Conservation (phyloP, 768 basidiomycete species). For the Tulasnella sp. region DNA sequence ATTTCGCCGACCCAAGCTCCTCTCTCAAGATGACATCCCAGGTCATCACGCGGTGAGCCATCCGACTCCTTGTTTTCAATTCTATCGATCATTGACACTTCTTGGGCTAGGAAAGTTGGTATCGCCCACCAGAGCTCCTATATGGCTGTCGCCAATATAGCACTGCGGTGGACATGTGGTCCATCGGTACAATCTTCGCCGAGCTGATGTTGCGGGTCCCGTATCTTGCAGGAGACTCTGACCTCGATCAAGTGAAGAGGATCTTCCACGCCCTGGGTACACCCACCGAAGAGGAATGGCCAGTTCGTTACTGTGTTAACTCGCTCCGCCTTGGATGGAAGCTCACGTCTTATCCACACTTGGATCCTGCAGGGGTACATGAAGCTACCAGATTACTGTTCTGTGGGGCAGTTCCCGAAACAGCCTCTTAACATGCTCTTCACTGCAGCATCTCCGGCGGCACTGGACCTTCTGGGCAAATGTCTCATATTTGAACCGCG, state of each 20-base stretch:
- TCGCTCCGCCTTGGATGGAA: no score
- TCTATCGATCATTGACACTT: neutral
- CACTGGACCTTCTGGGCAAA: slow-evolving; percentile 67
- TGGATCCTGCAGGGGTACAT: slow-evolving; percentile 57
- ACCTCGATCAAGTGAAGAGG: slow-evolving; percentile 93
- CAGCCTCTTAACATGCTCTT: slow-evolving; percentile 76
- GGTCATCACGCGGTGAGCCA: slow-evolving; percentile 78
- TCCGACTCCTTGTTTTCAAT: neutral
- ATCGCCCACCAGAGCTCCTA: slow-evolving; percentile 90
- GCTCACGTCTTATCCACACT: no score
- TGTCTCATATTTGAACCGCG: slow-evolving; percentile 80
- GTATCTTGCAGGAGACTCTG: slow-evolving; percentile 88
- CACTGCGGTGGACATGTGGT: slow-evolving; percentile 92
- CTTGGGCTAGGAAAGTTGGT: slow-evolving; percentile 55
- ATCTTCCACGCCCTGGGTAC: slow-evolving; percentile 92
- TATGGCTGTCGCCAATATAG: slow-evolving; percentile 87
- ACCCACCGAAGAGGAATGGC: slow-evolving; percentile 96
- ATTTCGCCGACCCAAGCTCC: slow-evolving; percentile 79
- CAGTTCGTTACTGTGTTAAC: slow-evolving; percentile 38
- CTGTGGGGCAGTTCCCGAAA: slow-evolving; percentile 77
- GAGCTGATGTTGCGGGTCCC: slow-evolving; percentile 95
- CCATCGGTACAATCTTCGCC: slow-evolving; percentile 94
- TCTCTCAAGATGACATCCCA: slow-evolving; percentile 90
- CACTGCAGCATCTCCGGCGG: slow-evolving; percentile 78
- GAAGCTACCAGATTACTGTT: slow-evolving; percentile 80